phyloP scores from a whole-genome alignment of 441 rosid genomes.

The Melastoma candidum region DNA sequence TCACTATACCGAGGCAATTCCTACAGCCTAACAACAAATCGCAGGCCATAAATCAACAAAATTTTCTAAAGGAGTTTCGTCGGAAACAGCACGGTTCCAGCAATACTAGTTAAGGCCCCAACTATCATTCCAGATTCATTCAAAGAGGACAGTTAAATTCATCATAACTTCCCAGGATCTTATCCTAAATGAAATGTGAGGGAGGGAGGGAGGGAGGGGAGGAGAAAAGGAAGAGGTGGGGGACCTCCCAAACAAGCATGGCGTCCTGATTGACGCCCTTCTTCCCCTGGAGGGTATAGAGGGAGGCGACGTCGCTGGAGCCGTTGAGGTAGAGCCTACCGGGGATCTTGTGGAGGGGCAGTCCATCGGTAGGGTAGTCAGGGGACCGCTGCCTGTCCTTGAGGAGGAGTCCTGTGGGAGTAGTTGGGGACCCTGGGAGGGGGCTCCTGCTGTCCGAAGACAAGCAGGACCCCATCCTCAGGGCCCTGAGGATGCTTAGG shows the following conservation, averaged over 20 bases:
- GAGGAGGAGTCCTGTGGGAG: constrained; percentile 3
- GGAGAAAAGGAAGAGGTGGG: not conserved
- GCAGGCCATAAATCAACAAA: no score
- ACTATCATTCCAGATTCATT: no score
- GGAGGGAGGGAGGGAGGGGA: no score
- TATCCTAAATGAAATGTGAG: no score
- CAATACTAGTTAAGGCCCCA: no score
- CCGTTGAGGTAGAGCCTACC: constrained; percentile 18
- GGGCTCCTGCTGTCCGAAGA: constrained; percentile 6
- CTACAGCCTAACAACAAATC: no score
- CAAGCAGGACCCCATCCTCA: constrained; percentile 22
- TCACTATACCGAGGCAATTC: no score
- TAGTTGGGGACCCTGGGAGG: constrained; percentile 11
- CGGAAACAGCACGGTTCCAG: no score
- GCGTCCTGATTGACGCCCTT: constrained; percentile 23
- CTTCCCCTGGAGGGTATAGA: constrained; percentile 20
- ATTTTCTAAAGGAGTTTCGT: no score
- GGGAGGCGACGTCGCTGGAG: constrained; percentile 15
- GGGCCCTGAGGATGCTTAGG: constrained; percentile 18
- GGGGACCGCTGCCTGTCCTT: constrained; percentile 8
- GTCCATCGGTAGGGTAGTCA: constrained; percentile 6
- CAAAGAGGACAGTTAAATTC: no score
- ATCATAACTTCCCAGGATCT: no score
- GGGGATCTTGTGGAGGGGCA: constrained; percentile 14
- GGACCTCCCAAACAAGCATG: constrained; percentile 25